Conservation (phyloP, 345 rosid species). For the Hibiscus tridactylites region DNA sequence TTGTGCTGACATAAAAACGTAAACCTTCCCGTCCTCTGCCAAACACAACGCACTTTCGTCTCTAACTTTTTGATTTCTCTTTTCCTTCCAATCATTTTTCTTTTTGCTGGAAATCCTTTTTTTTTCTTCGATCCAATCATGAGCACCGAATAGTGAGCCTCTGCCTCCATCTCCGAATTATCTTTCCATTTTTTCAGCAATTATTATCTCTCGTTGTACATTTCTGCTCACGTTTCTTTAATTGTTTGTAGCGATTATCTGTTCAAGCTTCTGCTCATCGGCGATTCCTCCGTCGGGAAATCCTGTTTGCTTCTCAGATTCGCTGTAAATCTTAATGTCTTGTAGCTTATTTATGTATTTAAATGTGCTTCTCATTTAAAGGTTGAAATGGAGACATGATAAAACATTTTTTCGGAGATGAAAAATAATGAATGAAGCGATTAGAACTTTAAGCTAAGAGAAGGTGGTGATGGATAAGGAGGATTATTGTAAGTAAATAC, state of each 20-base stretch:
- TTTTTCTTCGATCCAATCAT: conserved; percentile 20
- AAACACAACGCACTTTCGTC: too few species aligned
- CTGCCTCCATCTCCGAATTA: background rate
- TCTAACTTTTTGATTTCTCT: too few species aligned
- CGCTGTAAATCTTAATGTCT: conserved; percentile 41
- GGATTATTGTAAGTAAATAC: background rate
- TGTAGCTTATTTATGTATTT: background rate
- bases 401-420: background rate
- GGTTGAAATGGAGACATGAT: background rate
- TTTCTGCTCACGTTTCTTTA: background rate
- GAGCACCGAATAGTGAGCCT: conserved; percentile 51
- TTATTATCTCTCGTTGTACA: background rate
- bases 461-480: background rate
- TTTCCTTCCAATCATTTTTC: too few species aligned
- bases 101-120: background rate
- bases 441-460: too few species aligned
- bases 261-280: conserved; percentile 71
- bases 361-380: background rate
- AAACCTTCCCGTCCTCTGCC: conserved; percentile 1
- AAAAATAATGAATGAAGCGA: background rate
- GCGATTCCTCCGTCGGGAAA: conserved; percentile 82
- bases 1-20: background rate
- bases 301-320: conserved; percentile 75
- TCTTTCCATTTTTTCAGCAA: too few species aligned
- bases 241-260: conserved; percentile 47